These are phyloP conservation scores for Vitis rupestris DNA, from an alignment of 164 flowering plant genomes.

Conservation along the genomic window DNA sequence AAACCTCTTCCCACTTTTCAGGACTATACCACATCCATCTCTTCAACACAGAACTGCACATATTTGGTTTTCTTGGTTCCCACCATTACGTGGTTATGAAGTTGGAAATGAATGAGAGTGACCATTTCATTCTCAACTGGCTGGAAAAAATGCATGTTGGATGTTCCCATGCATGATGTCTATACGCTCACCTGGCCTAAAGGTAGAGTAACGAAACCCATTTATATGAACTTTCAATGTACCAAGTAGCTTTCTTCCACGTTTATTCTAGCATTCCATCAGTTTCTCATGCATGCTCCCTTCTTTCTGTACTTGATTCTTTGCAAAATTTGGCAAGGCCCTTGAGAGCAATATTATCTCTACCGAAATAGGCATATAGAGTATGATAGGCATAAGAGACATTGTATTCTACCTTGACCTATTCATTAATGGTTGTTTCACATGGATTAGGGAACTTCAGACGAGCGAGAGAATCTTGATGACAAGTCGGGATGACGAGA, in stretches of 20 bases:
- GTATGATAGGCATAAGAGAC: conserved; percentile 93
- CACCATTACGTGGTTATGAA: conserved; percentile 89
- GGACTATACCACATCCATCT: conserved; percentile 85
- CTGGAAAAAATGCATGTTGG: conserved; percentile 83
- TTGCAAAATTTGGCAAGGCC: conserved; percentile 94
- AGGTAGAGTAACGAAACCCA: conserved; percentile 72
- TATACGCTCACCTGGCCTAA: conserved; percentile 64
- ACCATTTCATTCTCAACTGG: conserved; percentile 87
- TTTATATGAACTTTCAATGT: conserved; percentile 69
- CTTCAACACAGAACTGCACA: conserved; percentile 81
- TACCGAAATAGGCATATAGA: conserved; percentile 83
- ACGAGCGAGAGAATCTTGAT: conserved; percentile 76
- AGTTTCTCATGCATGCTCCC: conserved; percentile 85
- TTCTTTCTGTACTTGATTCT: conserved; percentile 83
- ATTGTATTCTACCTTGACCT: conserved; percentile 96
- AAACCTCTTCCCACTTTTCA: conserved; percentile 71
- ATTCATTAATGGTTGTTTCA: conserved; percentile 83
- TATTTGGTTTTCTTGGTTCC: conserved; percentile 85
- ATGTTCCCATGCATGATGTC: conserved; percentile 71
- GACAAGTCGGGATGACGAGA: conserved; percentile 52
- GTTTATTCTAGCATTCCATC: conserved; percentile 74
- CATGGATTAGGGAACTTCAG: conserved; percentile 50
- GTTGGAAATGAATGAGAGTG: conserved; percentile 71
- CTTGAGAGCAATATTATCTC: conserved; percentile 90
- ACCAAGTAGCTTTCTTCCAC: conserved; percentile 63